These are phyloP conservation scores for Austroboletus festivus DNA, from an alignment of 768 basidiomycete genomes.

Conservation along the genomic window DNA sequence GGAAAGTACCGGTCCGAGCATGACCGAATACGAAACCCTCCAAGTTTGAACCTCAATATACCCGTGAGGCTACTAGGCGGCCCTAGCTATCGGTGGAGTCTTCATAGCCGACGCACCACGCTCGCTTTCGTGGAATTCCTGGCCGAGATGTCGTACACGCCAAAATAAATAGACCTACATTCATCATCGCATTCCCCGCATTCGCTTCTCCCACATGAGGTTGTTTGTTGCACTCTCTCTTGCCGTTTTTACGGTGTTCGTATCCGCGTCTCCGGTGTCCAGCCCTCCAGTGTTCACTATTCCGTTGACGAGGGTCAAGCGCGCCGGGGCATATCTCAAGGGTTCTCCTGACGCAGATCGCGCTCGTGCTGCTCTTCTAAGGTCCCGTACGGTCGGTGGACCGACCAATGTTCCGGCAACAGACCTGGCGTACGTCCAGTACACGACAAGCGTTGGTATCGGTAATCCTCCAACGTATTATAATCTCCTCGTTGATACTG, in stretches of 20 bases:
- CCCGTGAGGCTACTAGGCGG: too few relatives aligned
- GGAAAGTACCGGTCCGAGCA: too few relatives aligned
- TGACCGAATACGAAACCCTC: too few relatives aligned
- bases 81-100: too few relatives aligned
- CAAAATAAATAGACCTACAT: too few relatives aligned
- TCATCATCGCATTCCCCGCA: background rate
- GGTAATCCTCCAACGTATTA: constrained; percentile 28
- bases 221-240: constrained; percentile 6
- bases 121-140: too few relatives aligned
- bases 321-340: constrained; percentile 13
- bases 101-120: too few relatives aligned
- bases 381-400: constrained; percentile 1
- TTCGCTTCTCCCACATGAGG: constrained; percentile 8
- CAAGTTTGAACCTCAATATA: too few relatives aligned
- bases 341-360: constrained; percentile 18
- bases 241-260: constrained; percentile 5
- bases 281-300: constrained; percentile 2
- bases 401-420: constrained; percentile 14
- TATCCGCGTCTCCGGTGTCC: constrained; percentile 4
- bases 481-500: constrained; percentile 31
- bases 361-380: constrained; percentile 12
- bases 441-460: constrained; percentile 25
- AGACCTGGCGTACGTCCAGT: constrained; percentile 14
- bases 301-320: constrained; percentile 13
- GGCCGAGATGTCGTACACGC: too few relatives aligned